Conservation (phyloP, 208 protist species). For the Acanthamoeba royreba region DNA sequence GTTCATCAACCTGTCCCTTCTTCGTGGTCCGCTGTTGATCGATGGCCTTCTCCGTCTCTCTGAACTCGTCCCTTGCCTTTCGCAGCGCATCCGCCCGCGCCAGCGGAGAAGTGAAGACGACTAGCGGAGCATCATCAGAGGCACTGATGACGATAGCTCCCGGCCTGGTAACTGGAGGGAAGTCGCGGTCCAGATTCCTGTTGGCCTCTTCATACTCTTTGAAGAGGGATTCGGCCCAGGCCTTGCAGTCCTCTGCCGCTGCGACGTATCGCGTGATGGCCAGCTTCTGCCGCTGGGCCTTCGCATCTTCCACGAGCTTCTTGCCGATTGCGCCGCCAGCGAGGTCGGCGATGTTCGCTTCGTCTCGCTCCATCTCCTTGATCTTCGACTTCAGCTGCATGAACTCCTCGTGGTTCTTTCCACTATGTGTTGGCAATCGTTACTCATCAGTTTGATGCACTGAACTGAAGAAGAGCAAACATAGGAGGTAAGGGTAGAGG, state of each 20-base stretch:
- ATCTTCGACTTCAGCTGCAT: neutral
- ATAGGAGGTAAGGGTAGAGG: neutral
- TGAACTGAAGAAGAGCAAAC: neutral
- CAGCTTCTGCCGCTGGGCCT: neutral
- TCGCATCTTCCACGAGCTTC: neutral
- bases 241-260: neutral
- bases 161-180: neutral
- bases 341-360: neutral
- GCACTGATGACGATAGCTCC: neutral
- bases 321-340: neutral
- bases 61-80: neutral
- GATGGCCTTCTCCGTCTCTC: neutral
- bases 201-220: neutral
- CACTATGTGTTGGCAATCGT: neutral
- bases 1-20: neutral
- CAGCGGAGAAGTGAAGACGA: no score
- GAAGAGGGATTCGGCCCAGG: neutral
- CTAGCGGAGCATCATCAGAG: no score
- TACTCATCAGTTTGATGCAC: neutral
- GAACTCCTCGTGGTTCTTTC: neutral
- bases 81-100: neutral
- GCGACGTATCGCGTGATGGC: neutral
- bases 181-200: neutral
- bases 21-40: neutral
- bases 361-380: neutral